Evolutionary conservation across 148 eudicot species (phyloP).

Genomic region (Drosera capensis): DNA sequence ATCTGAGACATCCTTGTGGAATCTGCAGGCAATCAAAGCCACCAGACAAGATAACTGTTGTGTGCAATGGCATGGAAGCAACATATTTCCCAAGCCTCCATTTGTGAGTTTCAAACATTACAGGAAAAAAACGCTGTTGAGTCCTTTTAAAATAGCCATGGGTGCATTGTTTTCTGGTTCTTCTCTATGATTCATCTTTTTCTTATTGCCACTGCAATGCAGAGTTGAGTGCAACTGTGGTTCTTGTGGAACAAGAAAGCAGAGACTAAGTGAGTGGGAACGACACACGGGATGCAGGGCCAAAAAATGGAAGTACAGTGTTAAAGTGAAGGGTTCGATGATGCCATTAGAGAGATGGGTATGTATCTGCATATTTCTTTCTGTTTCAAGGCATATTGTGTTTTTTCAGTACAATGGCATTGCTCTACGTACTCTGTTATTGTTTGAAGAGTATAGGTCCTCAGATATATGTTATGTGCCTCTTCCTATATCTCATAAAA

Average conservation of each 20-base stretch:
- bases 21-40: slow-evolving; percentile 17
- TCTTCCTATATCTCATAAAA: too few relatives aligned
- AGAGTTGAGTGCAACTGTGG: slow-evolving; percentile 84
- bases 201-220: slow-evolving; percentile 7
- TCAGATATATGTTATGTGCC: too few relatives aligned
- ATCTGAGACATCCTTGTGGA: slow-evolving; percentile 3
- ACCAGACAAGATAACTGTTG: slow-evolving; percentile 50
- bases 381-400: background rate
- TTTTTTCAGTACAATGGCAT: too few relatives aligned
- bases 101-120: slow-evolving; percentile 37
- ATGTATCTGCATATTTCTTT: slow-evolving; percentile 8
- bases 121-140: background rate
- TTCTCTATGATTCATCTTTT: background rate
- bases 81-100: slow-evolving; percentile 54
- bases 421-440: too few relatives aligned
- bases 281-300: slow-evolving; percentile 86
- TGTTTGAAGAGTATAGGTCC: too few relatives aligned
- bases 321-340: slow-evolving; percentile 65
- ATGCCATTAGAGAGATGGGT: slow-evolving; percentile 73
- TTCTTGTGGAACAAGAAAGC: slow-evolving; percentile 58
- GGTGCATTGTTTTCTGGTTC: background rate
- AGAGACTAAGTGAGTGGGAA: slow-evolving; percentile 74
- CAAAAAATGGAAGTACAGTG: slow-evolving; percentile 86
- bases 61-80: slow-evolving; percentile 76
- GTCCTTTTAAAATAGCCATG: background rate